Evolutionary conservation across 768 basidiomycete species (phyloP), one percentile per base, ranked within the genome.

Genomic region (Leccinum pellstonianum): DNA sequence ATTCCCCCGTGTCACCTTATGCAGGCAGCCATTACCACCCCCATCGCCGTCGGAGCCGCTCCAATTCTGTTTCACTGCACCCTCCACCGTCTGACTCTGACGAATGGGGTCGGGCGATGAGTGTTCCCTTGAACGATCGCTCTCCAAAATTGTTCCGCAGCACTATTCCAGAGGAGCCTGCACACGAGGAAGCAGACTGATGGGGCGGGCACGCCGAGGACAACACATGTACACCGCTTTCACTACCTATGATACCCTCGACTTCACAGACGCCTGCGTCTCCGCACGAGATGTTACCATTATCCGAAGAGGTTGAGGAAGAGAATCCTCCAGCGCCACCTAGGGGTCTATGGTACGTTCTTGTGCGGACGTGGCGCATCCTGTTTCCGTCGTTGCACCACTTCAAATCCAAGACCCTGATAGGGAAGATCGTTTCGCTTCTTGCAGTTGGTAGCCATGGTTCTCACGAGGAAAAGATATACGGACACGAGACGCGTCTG

Each of bases 301-400:
- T 79, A 43, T 71, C 78, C 46, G 46, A 47, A 23, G 82, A 83
- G 17, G 78, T 80, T 6, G 80, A 82, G 48, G 67, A 73, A 6
- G 80, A 73, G 59, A 65, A 70, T 2, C 79, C 79, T 2, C 77
- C 70, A 1, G 75, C 83, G 7, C 76, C 74, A 38, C 65, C 76
- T 27, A 80, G 81, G 75, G 54, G 73, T 62, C 43, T 70, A 41
- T 66, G 64, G 58, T 58, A 73, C 33, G 68, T 77, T 14, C 59
- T 86, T 11, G 68, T 71, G 3, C 75, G 75, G 46, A 76, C 81
- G 0, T 80, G 77, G 56, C 82, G 89, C 63, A 84, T 86, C 6
- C 77, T 98, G 5, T 96, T 96, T 74, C 95, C 96, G 0, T 91
- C 94, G 0, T 76, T 98, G 1, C 86, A 88, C 57, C 79, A 83